These are phyloP conservation scores for Moesziomyces aphidis DNA, from an alignment of 1,284 basidiomycete species.

Conservation along the genomic window DNA sequence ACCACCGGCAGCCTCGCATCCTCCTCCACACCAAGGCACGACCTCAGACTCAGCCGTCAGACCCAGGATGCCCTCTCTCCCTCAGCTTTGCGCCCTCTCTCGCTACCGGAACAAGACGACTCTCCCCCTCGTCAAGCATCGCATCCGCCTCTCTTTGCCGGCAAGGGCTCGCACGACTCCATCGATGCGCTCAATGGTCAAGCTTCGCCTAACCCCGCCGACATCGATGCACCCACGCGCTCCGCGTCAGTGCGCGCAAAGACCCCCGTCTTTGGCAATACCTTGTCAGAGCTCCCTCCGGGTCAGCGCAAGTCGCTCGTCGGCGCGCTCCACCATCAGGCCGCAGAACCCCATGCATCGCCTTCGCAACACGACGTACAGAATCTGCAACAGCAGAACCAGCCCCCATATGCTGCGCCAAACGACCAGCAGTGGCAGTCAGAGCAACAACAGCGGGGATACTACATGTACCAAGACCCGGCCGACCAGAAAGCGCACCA, in stretches of 20 bases:
- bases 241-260: slow-evolving; percentile 30
- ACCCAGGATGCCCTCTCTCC: slow-evolving; percentile 16
- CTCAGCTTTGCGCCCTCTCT: slow-evolving; percentile 6
- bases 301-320: slow-evolving; percentile 17
- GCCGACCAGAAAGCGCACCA: background rate
- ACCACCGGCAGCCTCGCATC: slow-evolving; percentile 8
- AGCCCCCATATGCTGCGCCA: background rate
- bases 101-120: slow-evolving; percentile 3
- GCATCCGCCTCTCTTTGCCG: slow-evolving; percentile 10
- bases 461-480: slow-evolving; percentile 6
- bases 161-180: slow-evolving; percentile 22
- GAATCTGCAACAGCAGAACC: background rate
- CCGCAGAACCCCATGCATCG: background rate
- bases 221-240: slow-evolving; percentile 8
- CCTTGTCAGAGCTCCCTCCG: slow-evolving; percentile 20
- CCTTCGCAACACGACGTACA: slow-evolving; percentile 5
- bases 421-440: background rate
- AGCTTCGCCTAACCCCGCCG: background rate
- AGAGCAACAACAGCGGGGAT: slow-evolving; percentile 5
- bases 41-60: slow-evolving; percentile 21
- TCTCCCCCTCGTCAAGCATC: background rate
- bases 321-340: slow-evolving; percentile 14
- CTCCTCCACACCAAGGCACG: slow-evolving; percentile 16
- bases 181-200: slow-evolving; percentile 10
- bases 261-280: slow-evolving; percentile 33